These are phyloP conservation scores for Syzygium jambos DNA, from an alignment of 345 rosid species.

Conservation along the genomic window DNA sequence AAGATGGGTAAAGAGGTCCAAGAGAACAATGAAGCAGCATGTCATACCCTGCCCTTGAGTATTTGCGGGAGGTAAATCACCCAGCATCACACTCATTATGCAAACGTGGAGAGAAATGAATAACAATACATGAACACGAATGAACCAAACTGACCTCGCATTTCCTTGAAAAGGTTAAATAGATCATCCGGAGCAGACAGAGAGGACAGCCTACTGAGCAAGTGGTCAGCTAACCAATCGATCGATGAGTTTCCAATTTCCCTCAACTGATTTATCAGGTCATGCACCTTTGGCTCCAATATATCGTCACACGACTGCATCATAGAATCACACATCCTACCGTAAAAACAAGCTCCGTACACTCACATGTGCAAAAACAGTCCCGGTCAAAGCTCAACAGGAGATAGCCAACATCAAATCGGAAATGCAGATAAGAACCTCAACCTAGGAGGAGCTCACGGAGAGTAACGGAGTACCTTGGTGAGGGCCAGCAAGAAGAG, in stretches of 20 bases:
- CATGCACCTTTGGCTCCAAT: constrained; percentile 72
- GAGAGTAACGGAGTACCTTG: constrained; percentile 33
- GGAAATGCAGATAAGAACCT: neutral
- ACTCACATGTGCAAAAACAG: neutral
- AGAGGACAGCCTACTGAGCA: constrained; percentile 51
- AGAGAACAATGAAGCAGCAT: neutral
- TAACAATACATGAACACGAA: neutral
- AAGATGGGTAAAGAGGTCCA: neutral
- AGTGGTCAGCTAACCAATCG: constrained; percentile 63
- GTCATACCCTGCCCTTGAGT: neutral
- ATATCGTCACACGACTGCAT: constrained; percentile 76
- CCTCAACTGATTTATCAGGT: constrained; percentile 59
- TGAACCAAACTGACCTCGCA: constrained; percentile 51
- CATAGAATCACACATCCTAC: neutral
- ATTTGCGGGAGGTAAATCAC: neutral
- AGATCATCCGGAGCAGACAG: constrained; percentile 73
- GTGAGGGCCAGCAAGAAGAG: constrained; percentile 68
- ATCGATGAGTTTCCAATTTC: constrained; percentile 52
- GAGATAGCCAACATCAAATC: neutral
- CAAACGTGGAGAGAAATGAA: neutral
- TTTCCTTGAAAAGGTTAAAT: constrained; percentile 65
- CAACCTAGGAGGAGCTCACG: neutral
- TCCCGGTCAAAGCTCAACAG: neutral
- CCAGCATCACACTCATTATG: neutral
- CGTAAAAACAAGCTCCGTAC: neutral